These are phyloP conservation scores for Cytospora piceicola DNA, from an alignment of 2,329 filamentous ascomycete species.

Conservation along the genomic window DNA sequence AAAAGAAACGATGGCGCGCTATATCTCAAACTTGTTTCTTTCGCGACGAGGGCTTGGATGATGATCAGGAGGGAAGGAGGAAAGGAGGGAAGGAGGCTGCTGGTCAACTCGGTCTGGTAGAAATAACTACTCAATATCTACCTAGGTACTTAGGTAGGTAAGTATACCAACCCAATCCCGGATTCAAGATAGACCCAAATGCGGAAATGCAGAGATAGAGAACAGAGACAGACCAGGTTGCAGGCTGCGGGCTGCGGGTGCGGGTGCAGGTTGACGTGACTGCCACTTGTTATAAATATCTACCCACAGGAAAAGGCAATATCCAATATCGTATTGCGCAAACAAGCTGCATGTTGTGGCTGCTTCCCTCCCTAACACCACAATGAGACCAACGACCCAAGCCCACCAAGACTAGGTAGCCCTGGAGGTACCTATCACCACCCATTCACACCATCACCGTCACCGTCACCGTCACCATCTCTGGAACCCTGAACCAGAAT, in stretches of 20 bases:
- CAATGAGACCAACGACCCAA: not conserved
- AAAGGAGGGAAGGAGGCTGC: not conserved
- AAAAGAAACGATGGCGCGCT: not conserved
- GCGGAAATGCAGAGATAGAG: not conserved
- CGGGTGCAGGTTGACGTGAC: not conserved
- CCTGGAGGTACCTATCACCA: not conserved
- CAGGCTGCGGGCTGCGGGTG: too few relatives aligned
- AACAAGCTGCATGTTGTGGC: not conserved
- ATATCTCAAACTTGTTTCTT: not conserved
- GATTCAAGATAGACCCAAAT: not conserved
- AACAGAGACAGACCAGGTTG: not conserved
- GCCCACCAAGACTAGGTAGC: too few relatives aligned
- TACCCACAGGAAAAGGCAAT: not conserved
- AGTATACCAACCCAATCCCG: not conserved
- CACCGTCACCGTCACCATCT: too few relatives aligned
- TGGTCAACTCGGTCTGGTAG: not conserved
- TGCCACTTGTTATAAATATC: not conserved
- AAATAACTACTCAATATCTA: too few relatives aligned
- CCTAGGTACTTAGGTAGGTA: too few relatives aligned
- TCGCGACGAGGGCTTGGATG: conserved; percentile 1
- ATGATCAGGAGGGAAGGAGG: not conserved
- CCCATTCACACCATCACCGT: not conserved
- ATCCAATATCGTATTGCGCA: not conserved
- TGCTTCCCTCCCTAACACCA: conserved; percentile 1
- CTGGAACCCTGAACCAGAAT: not conserved